Percentiles rank a stretch among this genome's conserved stretches.
These are phyloP conservation scores for Wilhelminamyces savonicus DNA, from an alignment of 805 yeast species.

Conservation along the genomic window DNA sequence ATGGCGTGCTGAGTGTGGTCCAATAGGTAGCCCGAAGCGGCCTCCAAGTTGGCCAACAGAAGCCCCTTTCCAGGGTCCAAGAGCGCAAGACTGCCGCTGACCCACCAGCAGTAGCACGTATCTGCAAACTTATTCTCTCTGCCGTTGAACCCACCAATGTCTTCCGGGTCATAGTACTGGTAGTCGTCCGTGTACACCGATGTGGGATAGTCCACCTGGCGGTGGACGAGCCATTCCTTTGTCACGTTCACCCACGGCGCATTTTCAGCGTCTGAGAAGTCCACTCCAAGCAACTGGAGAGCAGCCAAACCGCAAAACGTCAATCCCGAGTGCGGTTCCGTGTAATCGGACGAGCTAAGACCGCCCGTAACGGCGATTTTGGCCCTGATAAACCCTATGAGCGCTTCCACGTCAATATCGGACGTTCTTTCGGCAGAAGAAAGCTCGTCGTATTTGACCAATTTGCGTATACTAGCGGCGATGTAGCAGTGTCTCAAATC, in stretches of 20 bases:
- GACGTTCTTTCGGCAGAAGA: slow-evolving; percentile 10
- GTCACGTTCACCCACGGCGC: slow-evolving; percentile 26
- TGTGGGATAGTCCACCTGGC: slow-evolving; percentile 48
- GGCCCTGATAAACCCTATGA: slow-evolving; percentile 29
- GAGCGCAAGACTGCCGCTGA: slow-evolving; percentile 49
- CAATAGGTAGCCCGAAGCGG: slow-evolving; percentile 40
- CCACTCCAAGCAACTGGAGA: slow-evolving; percentile 34
- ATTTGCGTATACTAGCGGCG: slow-evolving; percentile 56
- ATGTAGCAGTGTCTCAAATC: slow-evolving; percentile 73
- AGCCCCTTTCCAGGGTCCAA: slow-evolving; percentile 20
- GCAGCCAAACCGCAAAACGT: slow-evolving; percentile 79
- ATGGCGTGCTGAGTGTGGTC: slow-evolving; percentile 51
- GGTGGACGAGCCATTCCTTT: slow-evolving; percentile 52
- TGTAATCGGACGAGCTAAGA: slow-evolving; percentile 41
- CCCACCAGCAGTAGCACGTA: slow-evolving; percentile 89
- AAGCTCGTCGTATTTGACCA: slow-evolving; percentile 37
- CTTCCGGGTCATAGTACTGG: slow-evolving; percentile 38
- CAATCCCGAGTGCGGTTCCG: slow-evolving; percentile 82
- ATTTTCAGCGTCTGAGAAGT: slow-evolving; percentile 7
- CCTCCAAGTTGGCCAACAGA: slow-evolving; percentile 27
- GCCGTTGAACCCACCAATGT: slow-evolving; percentile 81
- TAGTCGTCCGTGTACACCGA: slow-evolving; percentile 23
- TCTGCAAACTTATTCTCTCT: slow-evolving; percentile 80
- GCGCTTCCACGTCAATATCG: slow-evolving; percentile 37
- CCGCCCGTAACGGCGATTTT: slow-evolving; percentile 59